Conservation (phyloP, 805 yeast species). For the Jamesozyma gamospora region DNA sequence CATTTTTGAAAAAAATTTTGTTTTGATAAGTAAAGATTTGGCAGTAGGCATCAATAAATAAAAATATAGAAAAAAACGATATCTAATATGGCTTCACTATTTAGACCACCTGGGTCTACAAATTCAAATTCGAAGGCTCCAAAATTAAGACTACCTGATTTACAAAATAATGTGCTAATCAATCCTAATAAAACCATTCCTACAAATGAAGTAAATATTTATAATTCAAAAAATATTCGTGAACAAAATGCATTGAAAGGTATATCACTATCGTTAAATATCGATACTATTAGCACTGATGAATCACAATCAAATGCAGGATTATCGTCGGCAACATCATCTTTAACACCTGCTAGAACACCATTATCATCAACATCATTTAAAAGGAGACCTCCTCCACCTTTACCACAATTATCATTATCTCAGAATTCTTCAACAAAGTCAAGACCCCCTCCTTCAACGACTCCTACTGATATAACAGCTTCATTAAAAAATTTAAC, state of each 20-base stretch:
- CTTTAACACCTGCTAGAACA: constrained; percentile 12
- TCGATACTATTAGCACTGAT: neutral
- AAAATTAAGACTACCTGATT: constrained; percentile 33
- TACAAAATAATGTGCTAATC: neutral
- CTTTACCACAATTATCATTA: neutral
- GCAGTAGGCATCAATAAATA: no score
- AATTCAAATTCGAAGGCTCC: constrained; percentile 35
- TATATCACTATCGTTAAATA: constrained; percentile 1
- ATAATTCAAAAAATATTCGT: neutral
- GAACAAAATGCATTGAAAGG: neutral
- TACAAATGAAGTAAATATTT: neutral
- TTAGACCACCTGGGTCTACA: constrained; percentile 35
- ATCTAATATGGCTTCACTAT: constrained; percentile 24
- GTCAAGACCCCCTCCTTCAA: constrained; percentile 4
- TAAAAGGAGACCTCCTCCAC: constrained; percentile 4
- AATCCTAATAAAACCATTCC: neutral
- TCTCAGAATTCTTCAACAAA: neutral
- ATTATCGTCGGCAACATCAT: constrained; percentile 13
- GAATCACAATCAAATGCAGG: neutral
- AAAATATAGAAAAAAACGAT: neutral
- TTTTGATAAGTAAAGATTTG: no score
- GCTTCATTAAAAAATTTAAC: constrained; percentile 5
- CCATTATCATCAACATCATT: constrained; percentile 25
- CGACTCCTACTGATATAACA: constrained; percentile 4
- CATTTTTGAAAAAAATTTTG: no score